Conservation (phyloP, 768 basidiomycete genomes). For the Cytidiella melzeri region DNA sequence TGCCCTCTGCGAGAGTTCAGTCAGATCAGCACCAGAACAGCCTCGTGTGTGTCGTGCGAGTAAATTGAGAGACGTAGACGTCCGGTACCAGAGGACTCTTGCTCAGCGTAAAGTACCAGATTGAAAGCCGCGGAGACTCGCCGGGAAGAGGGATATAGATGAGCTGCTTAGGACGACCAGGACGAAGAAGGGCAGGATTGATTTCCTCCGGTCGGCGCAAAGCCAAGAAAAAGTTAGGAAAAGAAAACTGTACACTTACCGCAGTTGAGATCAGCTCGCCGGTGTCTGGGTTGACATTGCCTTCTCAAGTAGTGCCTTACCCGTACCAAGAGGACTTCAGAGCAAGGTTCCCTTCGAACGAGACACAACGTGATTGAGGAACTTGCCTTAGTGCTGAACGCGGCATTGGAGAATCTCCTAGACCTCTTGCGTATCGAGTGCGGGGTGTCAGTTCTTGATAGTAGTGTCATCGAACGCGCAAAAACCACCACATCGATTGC, state of each 20-base stretch:
- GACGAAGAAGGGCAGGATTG: constrained; percentile 87
- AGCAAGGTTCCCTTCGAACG: constrained; percentile 99
- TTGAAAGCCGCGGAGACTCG: constrained; percentile 84
- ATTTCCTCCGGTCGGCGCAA: constrained; percentile 97
- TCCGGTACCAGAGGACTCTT: constrained; percentile 82
- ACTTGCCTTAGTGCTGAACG: constrained; percentile 99
- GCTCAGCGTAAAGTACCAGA: constrained; percentile 86
- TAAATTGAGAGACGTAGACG: constrained; percentile 81
- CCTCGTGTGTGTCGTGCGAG: constrained; percentile 92
- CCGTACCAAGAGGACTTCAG: constrained; percentile 99
- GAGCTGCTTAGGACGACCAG: constrained; percentile 97
- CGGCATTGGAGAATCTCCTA: constrained; percentile 99
- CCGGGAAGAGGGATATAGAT: constrained; percentile 99
- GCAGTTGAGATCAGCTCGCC: constrained; percentile 99
- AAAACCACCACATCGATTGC: constrained; percentile 99
- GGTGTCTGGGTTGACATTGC: constrained; percentile 99
- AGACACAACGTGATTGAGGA: constrained; percentile 99
- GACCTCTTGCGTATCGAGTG: constrained; percentile 90
- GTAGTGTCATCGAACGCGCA: constrained; percentile 97
- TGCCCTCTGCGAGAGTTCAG: constrained; percentile 98
- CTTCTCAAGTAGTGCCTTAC: constrained; percentile 98
- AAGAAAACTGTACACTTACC: constrained; percentile 31
- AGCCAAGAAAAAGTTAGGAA: constrained; percentile 72
- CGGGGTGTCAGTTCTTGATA: constrained; percentile 99
- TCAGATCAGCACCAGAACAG: constrained; percentile 98